Evolutionary conservation across 1,284 basidiomycete species (phyloP), one percentile per base, ranked within the genome.

Genomic region (Mycena sp.): DNA sequence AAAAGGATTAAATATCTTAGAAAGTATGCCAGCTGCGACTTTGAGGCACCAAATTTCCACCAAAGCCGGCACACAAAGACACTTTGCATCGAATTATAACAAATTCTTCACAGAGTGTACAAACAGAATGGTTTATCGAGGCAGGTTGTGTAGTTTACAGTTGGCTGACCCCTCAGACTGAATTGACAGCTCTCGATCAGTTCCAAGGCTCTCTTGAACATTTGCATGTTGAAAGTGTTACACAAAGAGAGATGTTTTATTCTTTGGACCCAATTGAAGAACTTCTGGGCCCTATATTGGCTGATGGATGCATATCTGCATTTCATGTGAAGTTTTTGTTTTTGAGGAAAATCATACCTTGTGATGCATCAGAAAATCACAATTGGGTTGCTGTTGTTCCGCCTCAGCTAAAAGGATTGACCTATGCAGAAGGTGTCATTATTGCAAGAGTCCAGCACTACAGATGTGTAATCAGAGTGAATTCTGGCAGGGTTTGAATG

Each of bases 71-170:
- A 35, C 14, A 7, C 14, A 14, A 7, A 9, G 48, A 49, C 6
- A 12, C 29, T 12, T 9, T 49, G 19, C 48, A 49, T 35, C 16
- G 30, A 11, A 49, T 49, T 19, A 3, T 49, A 4, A 35, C 48
- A 2, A 17, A 23, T 5, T 21, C 30, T 12, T 32, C n/a, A 4
- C 10, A 6, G 17, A 12, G 19, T 23, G 1, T 49, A 3, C 30
- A 25, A n/a, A 28, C 48, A 11, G 48, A 35, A 1, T 29, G 29
- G 1, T 49, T 49, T 16, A 1, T 49, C 4, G 73, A 75, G 55
- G 57, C 58, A n/a, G 72, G 72, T 12, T 76, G 74, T 68, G 70
- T 69, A 29, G 72, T 74, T 28, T 76, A 73, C 64, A 71, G 74
- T 10, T 51, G 68, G 35, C 61, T 75, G 12, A 63, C 51, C 3